Conservation (phyloP, 441 rosid species). For the Geranium incanum region DNA sequence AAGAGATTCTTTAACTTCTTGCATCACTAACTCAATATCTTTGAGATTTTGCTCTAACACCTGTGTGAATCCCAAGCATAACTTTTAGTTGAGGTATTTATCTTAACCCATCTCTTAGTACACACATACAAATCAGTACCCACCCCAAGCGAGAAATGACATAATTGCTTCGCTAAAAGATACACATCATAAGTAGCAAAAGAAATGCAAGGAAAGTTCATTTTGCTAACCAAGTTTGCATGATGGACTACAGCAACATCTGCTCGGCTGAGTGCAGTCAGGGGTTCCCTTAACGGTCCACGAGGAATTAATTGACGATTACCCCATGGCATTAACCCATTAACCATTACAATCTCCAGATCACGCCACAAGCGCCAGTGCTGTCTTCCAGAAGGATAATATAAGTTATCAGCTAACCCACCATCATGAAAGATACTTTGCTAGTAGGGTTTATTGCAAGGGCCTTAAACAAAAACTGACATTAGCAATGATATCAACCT, state of each 20-base stretch:
- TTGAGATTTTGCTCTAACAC: slow-evolving; percentile 36
- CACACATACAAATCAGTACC: not conserved
- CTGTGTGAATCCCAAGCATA: slow-evolving; percentile 30
- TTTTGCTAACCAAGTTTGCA: slow-evolving; percentile 50
- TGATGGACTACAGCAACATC: slow-evolving; percentile 66
- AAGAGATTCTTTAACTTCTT: slow-evolving; percentile 42
- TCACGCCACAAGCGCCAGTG: slow-evolving; percentile 75
- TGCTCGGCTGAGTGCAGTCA: slow-evolving; percentile 52
- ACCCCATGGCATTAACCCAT: slow-evolving; percentile 75
- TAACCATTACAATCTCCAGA: slow-evolving; percentile 79
- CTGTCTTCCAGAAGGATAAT: slow-evolving; percentile 39
- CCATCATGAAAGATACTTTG: slow-evolving; percentile 9
- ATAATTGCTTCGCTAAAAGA: not conserved
- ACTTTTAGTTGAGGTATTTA: slow-evolving; percentile 10
- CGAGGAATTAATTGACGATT: slow-evolving; percentile 53
- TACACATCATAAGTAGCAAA: slow-evolving; percentile 10
- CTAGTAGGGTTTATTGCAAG: slow-evolving; percentile 3
- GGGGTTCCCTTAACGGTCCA: slow-evolving; percentile 80
- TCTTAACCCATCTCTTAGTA: too few relatives aligned
- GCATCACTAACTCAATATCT: slow-evolving; percentile 41
- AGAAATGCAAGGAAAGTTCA: not conserved
- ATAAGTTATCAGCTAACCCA: slow-evolving; percentile 17
- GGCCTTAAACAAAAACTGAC: slow-evolving; percentile 7
- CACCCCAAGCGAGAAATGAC: not conserved
- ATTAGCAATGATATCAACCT: not conserved